These are phyloP conservation scores for Neoboletus brunneissimus DNA, from an alignment of 768 basidiomycete species.

Conservation along the genomic window DNA sequence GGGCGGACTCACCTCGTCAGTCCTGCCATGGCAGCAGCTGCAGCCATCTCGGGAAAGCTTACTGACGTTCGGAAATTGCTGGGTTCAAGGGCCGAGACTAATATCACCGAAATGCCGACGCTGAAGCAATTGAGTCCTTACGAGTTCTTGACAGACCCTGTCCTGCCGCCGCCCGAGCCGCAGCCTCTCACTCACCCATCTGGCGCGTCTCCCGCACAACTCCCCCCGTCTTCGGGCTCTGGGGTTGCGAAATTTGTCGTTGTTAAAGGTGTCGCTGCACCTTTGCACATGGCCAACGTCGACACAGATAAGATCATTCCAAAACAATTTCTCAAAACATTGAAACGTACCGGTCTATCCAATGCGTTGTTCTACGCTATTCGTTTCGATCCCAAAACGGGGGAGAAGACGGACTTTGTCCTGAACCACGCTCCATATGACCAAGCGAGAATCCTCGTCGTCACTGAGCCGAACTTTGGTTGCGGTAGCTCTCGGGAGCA, in stretches of 20 bases:
- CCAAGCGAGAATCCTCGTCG: conserved; percentile 74
- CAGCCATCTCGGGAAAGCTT: conserved; percentile 81
- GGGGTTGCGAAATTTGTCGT: conserved; percentile 61
- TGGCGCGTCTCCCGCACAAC: conserved; percentile 26
- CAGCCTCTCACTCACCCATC: conserved; percentile 36
- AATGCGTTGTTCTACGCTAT: conserved; percentile 80
- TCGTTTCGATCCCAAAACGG: conserved; percentile 73
- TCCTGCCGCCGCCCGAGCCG: conserved; percentile 53
- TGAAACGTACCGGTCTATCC: conserved; percentile 86
- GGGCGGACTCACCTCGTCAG: conserved; percentile 87
- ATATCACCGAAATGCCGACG: conserved; percentile 43
- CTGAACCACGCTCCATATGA: conserved; percentile 80
- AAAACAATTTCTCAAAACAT: conserved; percentile 89
- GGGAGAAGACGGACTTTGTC: conserved; percentile 79
- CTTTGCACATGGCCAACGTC: conserved; percentile 79
- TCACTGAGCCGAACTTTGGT: conserved; percentile 86
- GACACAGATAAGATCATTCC: conserved; percentile 96
- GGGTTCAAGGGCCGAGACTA: conserved; percentile 41
- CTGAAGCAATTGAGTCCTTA: conserved; percentile 69
- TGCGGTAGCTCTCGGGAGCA: conserved; percentile 91
- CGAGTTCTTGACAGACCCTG: conserved; percentile 76
- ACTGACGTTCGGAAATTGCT: conserved; percentile 81
- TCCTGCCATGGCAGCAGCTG: conserved; percentile 91
- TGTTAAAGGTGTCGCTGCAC: conserved; percentile 73
- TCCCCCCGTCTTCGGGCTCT: conserved; percentile 46